These are phyloP conservation scores for Diphasiastrum complanatum DNA, from an alignment of 83 land plant genomes.

Conservation along the genomic window DNA sequence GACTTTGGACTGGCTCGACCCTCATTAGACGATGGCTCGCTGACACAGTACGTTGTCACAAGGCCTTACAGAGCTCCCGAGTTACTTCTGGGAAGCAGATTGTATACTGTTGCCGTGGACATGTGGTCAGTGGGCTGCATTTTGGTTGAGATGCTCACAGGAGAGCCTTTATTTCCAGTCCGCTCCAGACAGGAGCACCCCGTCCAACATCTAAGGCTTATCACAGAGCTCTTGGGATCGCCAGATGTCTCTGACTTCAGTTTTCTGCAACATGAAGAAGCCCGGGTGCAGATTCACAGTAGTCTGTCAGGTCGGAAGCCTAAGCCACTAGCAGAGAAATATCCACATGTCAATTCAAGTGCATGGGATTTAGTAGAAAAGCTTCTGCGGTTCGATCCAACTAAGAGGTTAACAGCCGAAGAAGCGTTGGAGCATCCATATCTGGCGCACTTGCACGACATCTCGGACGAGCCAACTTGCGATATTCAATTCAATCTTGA, in stretches of 20 bases:
- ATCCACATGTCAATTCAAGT: slow-evolving; percentile 15
- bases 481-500: no score
- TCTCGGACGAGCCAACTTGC: no score
- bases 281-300: slow-evolving; percentile 21
- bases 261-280: slow-evolving; percentile 16
- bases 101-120: slow-evolving; percentile 8
- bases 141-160: slow-evolving; percentile 2
- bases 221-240: slow-evolving; percentile 6
- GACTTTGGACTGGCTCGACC: slow-evolving; percentile 25
- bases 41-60: slow-evolving; percentile 22
- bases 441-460: no score
- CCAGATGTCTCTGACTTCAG: slow-evolving; percentile 19
- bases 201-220: no score
- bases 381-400: slow-evolving; percentile 27
- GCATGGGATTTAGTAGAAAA: slow-evolving; percentile 25
- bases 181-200: no score
- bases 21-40: slow-evolving; percentile 19
- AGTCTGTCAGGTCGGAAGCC: slow-evolving; percentile 8
- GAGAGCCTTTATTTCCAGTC: no score
- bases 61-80: slow-evolving; percentile 28
- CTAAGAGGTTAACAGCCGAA: no score
- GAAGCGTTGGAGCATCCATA: no score
- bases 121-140: slow-evolving; percentile 9
- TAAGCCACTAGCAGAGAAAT: slow-evolving; percentile 15
- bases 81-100: slow-evolving; percentile 6